Conservation (phyloP, 1,284 basidiomycete genomes). For the Agaricales sp. region DNA sequence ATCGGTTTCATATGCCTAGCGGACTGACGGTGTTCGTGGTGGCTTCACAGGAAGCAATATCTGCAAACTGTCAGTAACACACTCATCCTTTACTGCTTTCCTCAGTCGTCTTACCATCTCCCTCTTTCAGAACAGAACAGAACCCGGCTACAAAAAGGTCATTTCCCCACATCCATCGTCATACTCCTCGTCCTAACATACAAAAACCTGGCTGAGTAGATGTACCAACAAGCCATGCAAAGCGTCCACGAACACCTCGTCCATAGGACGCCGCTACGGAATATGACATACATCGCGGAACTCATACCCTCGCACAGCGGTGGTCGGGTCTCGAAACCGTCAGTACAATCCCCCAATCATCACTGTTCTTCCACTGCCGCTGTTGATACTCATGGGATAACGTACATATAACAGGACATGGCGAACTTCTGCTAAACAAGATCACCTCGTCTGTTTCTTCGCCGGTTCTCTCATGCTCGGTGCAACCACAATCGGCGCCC, state of each 20-base stretch:
- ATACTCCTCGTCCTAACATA: not conserved
- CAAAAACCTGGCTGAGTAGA: slow-evolving; percentile 26
- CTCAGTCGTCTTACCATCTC: slow-evolving; percentile 2
- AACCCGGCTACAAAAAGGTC: slow-evolving; percentile 60
- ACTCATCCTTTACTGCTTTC: slow-evolving; percentile 2
- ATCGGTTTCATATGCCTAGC: not conserved
- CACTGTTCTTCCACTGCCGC: no score
- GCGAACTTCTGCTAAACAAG: slow-evolving; percentile 58
- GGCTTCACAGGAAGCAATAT: slow-evolving; percentile 63
- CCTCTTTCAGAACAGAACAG: slow-evolving; percentile 41
- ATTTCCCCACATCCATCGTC: slow-evolving; percentile 12
- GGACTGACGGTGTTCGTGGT: no score
- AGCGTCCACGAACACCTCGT: slow-evolving; percentile 71
- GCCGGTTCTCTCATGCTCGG: slow-evolving; percentile 64
- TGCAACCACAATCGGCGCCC: slow-evolving; percentile 44
- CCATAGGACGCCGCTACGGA: slow-evolving; percentile 36
- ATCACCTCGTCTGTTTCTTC: slow-evolving; percentile 74
- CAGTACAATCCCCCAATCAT: no score
- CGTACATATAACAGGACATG: slow-evolving; percentile 27
- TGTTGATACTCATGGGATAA: slow-evolving; percentile 3
- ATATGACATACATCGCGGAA: slow-evolving; percentile 67
- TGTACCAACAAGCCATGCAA: slow-evolving; percentile 74
- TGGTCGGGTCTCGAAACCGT: no score
- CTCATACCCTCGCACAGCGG: slow-evolving; percentile 20
- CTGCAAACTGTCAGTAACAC: slow-evolving; percentile 45